Percentiles rank a stretch among this genome's conserved stretches.
Conservation (phyloP, 805 yeast genomes). For the Novakomyces olei region DNA sequence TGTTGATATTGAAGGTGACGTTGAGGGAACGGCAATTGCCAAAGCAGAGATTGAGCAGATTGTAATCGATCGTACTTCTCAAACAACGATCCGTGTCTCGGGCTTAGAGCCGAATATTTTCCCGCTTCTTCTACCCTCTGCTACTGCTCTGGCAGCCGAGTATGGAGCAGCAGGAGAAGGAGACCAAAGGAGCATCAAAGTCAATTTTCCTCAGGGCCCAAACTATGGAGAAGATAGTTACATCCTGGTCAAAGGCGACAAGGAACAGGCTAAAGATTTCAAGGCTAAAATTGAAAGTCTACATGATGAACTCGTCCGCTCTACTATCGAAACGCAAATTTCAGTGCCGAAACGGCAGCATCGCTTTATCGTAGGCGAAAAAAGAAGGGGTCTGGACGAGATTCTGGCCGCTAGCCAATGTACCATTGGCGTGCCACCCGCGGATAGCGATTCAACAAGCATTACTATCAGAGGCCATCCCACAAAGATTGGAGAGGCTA, state of each 20-base stretch:
- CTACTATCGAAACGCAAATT: conserved; percentile 34
- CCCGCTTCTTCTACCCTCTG: conserved; percentile 11
- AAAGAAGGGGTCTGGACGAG: conserved; percentile 20
- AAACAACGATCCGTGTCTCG: conserved; percentile 8
- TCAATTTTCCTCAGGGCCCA: conserved; percentile 5
- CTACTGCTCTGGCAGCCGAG: conserved; percentile 11
- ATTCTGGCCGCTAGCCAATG: conserved; percentile 15
- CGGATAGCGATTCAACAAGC: conserved; percentile 22
- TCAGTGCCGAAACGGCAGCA: conserved; percentile 22
- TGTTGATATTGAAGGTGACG: conserved; percentile 59
- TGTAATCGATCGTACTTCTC: conserved; percentile 30
- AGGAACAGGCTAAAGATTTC: conserved; percentile 14
- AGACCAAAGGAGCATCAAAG: too few species aligned
- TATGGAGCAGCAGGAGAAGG: too few species aligned
- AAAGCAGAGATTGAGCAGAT: conserved; percentile 44
- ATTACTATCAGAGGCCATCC: conserved; percentile 35
- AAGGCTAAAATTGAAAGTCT: conserved; percentile 15
- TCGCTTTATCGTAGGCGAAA: conserved; percentile 28
- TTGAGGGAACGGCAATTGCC: conserved; percentile 60
- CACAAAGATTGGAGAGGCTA: conserved; percentile 35
- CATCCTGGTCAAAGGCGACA: conserved; percentile 2
- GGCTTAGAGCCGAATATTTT: conserved; percentile 11
- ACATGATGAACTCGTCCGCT: conserved; percentile 25
- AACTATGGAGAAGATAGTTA: too few species aligned
- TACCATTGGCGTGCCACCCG: conserved; percentile 22